These are phyloP conservation scores for Acer negundo DNA, from an alignment of 345 rosid genomes.

Conservation along the genomic window DNA sequence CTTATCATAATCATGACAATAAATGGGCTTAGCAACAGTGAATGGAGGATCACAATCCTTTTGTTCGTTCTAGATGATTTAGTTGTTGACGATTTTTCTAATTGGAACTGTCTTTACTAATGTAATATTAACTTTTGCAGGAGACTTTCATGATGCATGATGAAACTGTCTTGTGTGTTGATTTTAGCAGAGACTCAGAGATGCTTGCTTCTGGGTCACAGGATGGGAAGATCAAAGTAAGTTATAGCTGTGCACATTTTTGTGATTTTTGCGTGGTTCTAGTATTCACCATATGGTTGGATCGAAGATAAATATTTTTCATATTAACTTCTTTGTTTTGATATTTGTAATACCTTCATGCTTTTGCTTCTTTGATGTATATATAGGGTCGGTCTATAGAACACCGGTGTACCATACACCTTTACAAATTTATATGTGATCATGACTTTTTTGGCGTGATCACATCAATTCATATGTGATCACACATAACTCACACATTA, in stretches of 20 bases:
- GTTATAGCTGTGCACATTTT: slow-evolving; percentile 27
- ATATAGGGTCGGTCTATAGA: background rate
- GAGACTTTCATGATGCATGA: slow-evolving; percentile 99
- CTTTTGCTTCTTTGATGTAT: background rate
- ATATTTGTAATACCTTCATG: background rate
- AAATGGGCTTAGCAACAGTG: background rate
- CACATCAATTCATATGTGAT: too few relatives aligned
- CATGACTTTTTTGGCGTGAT: too few relatives aligned
- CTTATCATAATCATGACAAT: background rate
- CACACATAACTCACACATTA: too few relatives aligned
- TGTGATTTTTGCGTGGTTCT: slow-evolving; percentile 5
- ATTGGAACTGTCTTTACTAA: slow-evolving; percentile 13
- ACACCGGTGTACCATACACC: too few relatives aligned
- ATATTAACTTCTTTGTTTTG: background rate
- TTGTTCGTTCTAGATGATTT: background rate
- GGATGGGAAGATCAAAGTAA: slow-evolving; percentile 96
- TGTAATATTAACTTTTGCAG: slow-evolving; percentile 44
- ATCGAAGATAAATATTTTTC: background rate
- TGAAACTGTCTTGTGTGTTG: slow-evolving; percentile 92
- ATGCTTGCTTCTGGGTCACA: slow-evolving; percentile 94
- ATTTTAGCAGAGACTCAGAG: slow-evolving; percentile 98
- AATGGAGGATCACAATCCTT: background rate
- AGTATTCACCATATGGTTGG: background rate
- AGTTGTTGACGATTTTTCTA: background rate
- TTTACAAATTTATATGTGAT: too few relatives aligned